Evolutionary conservation across 257 asterid species (phyloP).

Genomic region (Coffea canephora): DNA sequence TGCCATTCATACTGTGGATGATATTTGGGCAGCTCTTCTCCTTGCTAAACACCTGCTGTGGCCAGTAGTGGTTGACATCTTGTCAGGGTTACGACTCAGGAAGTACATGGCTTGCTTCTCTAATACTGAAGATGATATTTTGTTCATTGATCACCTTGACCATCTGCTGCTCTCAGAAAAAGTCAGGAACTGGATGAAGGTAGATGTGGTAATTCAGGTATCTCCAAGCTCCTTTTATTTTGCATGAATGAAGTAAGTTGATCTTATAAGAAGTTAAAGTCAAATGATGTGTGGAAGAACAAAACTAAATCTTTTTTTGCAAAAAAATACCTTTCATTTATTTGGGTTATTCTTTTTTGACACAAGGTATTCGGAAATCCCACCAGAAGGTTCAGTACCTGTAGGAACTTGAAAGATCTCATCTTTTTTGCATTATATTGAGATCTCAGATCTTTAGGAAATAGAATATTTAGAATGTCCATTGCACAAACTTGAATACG

Average conservation of each 20-base stretch:
- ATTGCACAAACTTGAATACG: no score
- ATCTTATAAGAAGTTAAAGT: no score
- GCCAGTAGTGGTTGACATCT: slow-evolving; percentile 84
- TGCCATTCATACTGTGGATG: slow-evolving; percentile 80
- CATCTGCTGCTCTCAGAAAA: slow-evolving; percentile 78
- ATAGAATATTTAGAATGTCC: no score
- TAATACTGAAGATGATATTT: slow-evolving; percentile 46
- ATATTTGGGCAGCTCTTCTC: slow-evolving; percentile 92
- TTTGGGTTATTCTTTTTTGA: no score
- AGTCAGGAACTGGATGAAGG: slow-evolving; percentile 60
- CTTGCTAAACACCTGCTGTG: slow-evolving; percentile 85
- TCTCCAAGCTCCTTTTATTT: neutral
- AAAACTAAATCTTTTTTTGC: no score
- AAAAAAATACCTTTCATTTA: no score
- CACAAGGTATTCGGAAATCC: no score
- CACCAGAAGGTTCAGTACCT: no score
- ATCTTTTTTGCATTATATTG: no score
- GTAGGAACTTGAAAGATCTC: no score
- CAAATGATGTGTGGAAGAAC: no score
- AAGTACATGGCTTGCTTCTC: slow-evolving; percentile 62
- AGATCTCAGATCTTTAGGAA: no score
- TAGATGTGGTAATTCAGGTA: slow-evolving; percentile 94
- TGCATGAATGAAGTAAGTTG: neutral
- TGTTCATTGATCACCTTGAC: slow-evolving; percentile 89
- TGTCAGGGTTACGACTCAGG: slow-evolving; percentile 88